Percentiles rank a stretch among this genome's conserved stretches.
phyloP scores from a whole-genome alignment of 768 basidiomycete genomes.

The Candolleomyces aberdarensis region DNA sequence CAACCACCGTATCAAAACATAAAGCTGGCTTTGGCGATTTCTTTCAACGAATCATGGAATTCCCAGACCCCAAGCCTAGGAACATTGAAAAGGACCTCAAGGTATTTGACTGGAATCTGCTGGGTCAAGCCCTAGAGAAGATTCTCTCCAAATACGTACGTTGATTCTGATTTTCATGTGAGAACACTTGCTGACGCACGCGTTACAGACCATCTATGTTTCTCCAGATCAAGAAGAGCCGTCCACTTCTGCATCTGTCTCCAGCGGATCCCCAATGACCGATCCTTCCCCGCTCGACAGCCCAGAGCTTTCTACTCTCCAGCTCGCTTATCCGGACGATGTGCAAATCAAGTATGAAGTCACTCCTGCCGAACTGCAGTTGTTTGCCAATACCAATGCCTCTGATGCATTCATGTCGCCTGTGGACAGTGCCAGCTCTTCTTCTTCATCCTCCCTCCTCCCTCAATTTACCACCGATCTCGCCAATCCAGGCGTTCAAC shows the following conservation, averaged over 20 bases:
- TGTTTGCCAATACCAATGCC: constrained; percentile 20
- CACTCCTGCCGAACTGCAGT: constrained; percentile 20
- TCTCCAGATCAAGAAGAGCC: constrained; percentile 15
- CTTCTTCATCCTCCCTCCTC: constrained; percentile 23
- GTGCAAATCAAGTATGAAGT: constrained; percentile 22
- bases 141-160: constrained; percentile 83
- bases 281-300: constrained; percentile 22
- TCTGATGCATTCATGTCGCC: constrained; percentile 31
- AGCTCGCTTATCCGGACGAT: constrained; percentile 24
- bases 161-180: constrained; percentile 10
- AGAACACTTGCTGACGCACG: not conserved
- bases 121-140: constrained; percentile 74
- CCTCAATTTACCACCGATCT: constrained; percentile 14
- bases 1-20: constrained; percentile 87
- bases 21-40: constrained; percentile 79
- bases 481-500: not conserved
- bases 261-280: constrained; percentile 28
- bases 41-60: constrained; percentile 95
- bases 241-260: constrained; percentile 17
- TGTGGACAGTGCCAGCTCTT: constrained; percentile 23
- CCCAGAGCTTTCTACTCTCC: constrained; percentile 24
- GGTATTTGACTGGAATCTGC: constrained; percentile 72
- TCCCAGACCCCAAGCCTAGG: constrained; percentile 89
- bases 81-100: constrained; percentile 98
- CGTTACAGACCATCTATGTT: constrained; percentile 43